Base-by-base conservation (phyloP, 2,329 filamentous ascomycete genomes). In the Aspergillus aculeatus region DNA sequence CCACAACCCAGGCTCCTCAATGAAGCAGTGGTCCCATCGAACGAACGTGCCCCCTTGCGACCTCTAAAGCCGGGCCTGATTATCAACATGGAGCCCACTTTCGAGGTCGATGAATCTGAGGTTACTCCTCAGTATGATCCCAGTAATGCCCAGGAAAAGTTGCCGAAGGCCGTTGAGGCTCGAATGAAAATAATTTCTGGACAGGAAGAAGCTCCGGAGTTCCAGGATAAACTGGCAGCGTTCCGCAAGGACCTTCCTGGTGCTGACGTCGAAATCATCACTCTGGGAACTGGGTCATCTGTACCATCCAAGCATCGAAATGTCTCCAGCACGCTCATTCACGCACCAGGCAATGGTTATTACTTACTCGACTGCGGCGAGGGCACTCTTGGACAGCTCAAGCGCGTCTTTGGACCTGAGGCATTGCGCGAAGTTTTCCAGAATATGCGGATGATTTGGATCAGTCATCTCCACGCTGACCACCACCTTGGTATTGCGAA, bases 381-480 rank as follows among this genome's bases (percentile, higher is more conserved):
- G 76, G 92, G 92, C 69, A 97, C 95, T 0, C 78, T 98, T 9
- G 94, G 94, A 11, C 93, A 97, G 73, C 79, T 99, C 44, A 86
- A 86, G 59, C 89, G 95, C 54, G 81, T 90, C 0, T 94, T 90
- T 68, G 82, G 84, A 5, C 78, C 82, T 0, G 81, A 86, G 4
- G 84, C 91, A 64, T 79, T 94, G 3, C 80, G 80, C 29, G 81
- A 87, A n/a, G 82, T 96, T 12, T 80, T 99, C n/a, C 83, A 81
- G 60, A 87, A 96, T 63, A 81, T 99, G 48, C 89, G 88, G 56
- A 85, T 87, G 66, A 88, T 99, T 63, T 96, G 92, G 86, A 95
- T 99, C 76, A 96, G 91, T 74, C 95, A 99, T 77, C 81, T 96
- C 63, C 95, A 99, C 75, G 95, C 95, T 4, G 95, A 99, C 77